Evolutionary conservation across 1,284 basidiomycete species (phyloP).

Genomic region (Megacollybia platyphylla): DNA sequence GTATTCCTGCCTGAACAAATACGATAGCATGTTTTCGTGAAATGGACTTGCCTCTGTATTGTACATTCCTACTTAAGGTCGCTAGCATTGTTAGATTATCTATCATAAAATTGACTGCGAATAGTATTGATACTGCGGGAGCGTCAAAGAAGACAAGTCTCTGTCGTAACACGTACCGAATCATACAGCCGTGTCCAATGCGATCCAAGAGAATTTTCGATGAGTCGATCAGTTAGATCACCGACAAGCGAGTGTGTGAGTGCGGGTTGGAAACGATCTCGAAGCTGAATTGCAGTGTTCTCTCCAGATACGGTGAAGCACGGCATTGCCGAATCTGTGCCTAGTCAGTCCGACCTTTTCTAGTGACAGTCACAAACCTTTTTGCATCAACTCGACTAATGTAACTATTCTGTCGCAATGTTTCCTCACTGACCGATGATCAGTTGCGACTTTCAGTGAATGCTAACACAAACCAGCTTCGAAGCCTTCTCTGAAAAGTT

Average conservation of each 20-base stretch:
- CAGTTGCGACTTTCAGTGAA: conserved; percentile 55
- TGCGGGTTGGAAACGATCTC: conserved; percentile 89
- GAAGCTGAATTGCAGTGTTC: conserved; percentile 76
- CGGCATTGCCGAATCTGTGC: conserved; percentile 77
- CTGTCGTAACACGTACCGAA: conserved; percentile 42
- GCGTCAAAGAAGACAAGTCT: not conserved
- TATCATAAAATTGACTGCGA: conserved; percentile 67
- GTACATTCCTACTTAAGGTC: no score
- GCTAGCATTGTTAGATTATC: not conserved
- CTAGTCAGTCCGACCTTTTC: not conserved
- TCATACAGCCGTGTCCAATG: conserved; percentile 90
- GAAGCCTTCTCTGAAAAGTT: conserved; percentile 87
- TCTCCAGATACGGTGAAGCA: conserved; percentile 90
- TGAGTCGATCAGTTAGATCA: conserved; percentile 80
- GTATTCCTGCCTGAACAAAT: conserved; percentile 70
- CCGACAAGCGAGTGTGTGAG: conserved; percentile 81
- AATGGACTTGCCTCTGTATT: conserved; percentile 1
- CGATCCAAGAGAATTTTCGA: conserved; percentile 82
- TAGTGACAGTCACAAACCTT: conserved; percentile 6
- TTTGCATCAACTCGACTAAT: conserved; percentile 10
- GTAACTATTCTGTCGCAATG: conserved; percentile 5
- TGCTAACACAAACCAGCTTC: conserved; percentile 88
- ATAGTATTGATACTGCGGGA: conserved; percentile 63
- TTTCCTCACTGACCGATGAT: conserved; percentile 3
- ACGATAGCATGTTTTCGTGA: conserved; percentile 46